Base-by-base conservation (phyloP, 768 basidiomycete genomes). In the Sutorius australiensis region DNA sequence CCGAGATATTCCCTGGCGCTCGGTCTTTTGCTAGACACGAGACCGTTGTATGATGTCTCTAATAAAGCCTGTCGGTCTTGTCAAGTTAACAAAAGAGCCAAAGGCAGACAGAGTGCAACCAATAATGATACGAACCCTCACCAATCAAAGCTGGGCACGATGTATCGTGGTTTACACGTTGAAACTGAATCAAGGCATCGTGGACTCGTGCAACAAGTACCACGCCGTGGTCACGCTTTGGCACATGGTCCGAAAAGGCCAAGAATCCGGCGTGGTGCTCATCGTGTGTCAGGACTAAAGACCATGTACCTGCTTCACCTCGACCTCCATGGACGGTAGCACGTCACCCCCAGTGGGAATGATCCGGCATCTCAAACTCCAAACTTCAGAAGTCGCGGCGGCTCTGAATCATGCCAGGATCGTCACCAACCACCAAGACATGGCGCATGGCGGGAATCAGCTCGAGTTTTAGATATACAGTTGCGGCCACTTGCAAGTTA, bases 121-220 rank as follows among this genome's bases (percentile, higher is more conserved):
- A 2, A 31, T 17, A 12, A 6, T 31, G n/a, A 37, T 31, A 24
- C 21, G 16, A 44, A 21, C 44, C 43, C 43, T 37, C 14, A 33
- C 27, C 5, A 30, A 32, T 31, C 30, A 16, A 17, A 16, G 38
- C 43, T 14, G 39, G 24, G 28, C 39, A 24, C 3, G 28, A 17
- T 16, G 27, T 24, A 7, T 47, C 36, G 13, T 43, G 56, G 36
- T 34, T 30, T 54, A 28, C 57, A 41, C 58, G 58, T 49, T 59
- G 46, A 54, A 44, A 34, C 28, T 19, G 14, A 9, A 50, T 40
- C 19, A 11, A 46, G 24, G 24, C 47, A 48, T 39, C 46, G 58
- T 60, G 57, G 32, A 46, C 13, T 34, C 52, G 42, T n/a, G 47
- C 44, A 17, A 47, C 34, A 46, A 31, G 34, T 16, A 16, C 31